phyloP scores from a whole-genome alignment of 495 filamentous ascomycete genomes.

The Daldinia concentrica region DNA sequence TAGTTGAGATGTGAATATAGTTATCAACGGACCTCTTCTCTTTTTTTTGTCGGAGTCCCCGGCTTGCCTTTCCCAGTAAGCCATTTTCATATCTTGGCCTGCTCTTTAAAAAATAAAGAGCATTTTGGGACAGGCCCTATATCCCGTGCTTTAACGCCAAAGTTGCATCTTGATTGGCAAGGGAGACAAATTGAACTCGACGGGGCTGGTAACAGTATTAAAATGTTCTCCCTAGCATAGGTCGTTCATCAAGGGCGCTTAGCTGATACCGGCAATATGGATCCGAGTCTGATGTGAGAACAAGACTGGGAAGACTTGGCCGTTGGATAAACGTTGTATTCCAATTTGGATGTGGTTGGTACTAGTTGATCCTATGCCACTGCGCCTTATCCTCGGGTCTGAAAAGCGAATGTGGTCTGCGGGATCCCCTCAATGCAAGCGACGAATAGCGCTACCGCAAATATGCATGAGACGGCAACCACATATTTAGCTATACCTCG shows the following conservation, averaged over 20 bases:
- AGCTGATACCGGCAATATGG: slow-evolving; percentile 16
- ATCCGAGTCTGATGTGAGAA: slow-evolving; percentile 35
- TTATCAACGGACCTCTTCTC: background rate
- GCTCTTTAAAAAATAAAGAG: background rate
- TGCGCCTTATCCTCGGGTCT: slow-evolving; percentile 19
- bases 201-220: slow-evolving; percentile 4
- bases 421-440: slow-evolving; percentile 34
- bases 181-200: slow-evolving; percentile 2
- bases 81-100: background rate
- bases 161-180: background rate
- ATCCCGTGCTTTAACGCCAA: background rate
- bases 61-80: background rate
- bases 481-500: slow-evolving; percentile 16
- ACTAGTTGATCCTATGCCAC: slow-evolving; percentile 25
- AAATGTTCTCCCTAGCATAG: slow-evolving; percentile 10
- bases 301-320: slow-evolving; percentile 15
- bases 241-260: slow-evolving; percentile 12
- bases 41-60: background rate
- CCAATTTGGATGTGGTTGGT: slow-evolving; percentile 26
- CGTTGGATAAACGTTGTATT: slow-evolving; percentile 14
- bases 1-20: background rate
- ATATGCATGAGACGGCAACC: slow-evolving; percentile 27
- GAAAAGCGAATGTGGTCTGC: slow-evolving; percentile 18
- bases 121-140: background rate
- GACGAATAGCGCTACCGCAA: slow-evolving; percentile 9